Evolutionary conservation across 192 early-diverging fungal genomes (phyloP).

Genomic region (Gorgonomyces haynaldii): DNA sequence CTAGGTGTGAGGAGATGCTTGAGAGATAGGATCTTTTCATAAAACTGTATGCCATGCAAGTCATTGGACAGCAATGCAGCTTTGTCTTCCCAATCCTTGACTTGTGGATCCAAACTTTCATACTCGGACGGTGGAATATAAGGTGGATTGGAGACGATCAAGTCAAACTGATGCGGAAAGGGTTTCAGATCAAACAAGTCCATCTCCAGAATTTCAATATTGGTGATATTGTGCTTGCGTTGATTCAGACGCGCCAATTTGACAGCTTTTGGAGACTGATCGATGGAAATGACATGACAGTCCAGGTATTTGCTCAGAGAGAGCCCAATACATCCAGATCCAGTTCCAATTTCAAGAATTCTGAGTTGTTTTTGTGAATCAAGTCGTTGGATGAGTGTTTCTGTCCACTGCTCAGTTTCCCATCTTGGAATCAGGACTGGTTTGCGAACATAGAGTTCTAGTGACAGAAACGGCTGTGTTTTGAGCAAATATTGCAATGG

Average conservation of each 20-base stretch:
- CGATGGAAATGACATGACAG: constrained; percentile 25
- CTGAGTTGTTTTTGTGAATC: constrained; percentile 25
- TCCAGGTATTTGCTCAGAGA: constrained; percentile 50
- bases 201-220: background rate
- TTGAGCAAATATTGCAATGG: constrained; percentile 92
- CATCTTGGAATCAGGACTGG: constrained; percentile 79
- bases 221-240: background rate
- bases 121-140: constrained; percentile 71
- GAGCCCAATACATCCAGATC: constrained; percentile 73
- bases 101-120: constrained; percentile 48
- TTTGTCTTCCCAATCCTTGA: constrained; percentile 79
- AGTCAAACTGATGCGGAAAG: constrained; percentile 33
- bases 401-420: constrained; percentile 95
- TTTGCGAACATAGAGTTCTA: constrained; percentile 55
- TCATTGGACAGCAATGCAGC: constrained; percentile 55
- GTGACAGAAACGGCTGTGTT: constrained; percentile 70
- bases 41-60: constrained; percentile 46
- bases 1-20: background rate
- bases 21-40: constrained; percentile 35
- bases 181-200: background rate
- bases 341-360: constrained; percentile 80
- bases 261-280: constrained; percentile 1
- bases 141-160: constrained; percentile 87
- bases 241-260: background rate
- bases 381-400: constrained; percentile 29